Percentiles rank a stretch among this genome's conserved stretches.
phyloP scores from a whole-genome alignment of 345 rosid species.

The Geranium brycei region DNA sequence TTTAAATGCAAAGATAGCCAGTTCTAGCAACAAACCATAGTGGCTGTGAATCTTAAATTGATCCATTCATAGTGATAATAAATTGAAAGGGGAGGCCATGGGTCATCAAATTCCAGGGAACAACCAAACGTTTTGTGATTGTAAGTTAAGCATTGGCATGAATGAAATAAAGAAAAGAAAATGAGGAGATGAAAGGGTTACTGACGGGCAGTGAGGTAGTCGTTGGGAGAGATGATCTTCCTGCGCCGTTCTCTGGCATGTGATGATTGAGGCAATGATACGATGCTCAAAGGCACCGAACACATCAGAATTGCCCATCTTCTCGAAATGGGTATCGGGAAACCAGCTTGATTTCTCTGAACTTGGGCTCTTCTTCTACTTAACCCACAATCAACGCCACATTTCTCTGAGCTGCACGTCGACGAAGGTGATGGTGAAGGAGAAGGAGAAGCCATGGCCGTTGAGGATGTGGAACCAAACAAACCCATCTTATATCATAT shows the following conservation, averaged over 20 bases:
- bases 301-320: conserved; percentile 39
- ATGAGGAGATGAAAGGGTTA: conserved; percentile 9
- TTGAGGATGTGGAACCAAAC: background rate
- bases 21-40: too few species aligned
- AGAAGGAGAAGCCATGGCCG: conserved; percentile 31
- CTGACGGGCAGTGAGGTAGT: conserved; percentile 53
- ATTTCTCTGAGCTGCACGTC: conserved; percentile 16
- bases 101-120: background rate
- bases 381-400: conserved; percentile 9
- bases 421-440: background rate
- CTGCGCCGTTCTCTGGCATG: conserved; percentile 77
- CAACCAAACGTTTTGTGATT: too few species aligned
- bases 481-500: background rate
- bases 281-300: conserved; percentile 31
- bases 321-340: conserved; percentile 43
- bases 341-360: conserved; percentile 12
- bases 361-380: conserved; percentile 3
- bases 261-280: conserved; percentile 32
- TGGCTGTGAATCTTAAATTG: too few species aligned
- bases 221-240: conserved; percentile 59
- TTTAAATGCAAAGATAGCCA: too few species aligned
- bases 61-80: too few species aligned
- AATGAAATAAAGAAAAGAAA: background rate
- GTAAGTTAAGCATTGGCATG: too few species aligned
- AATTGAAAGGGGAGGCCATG: too few species aligned